phyloP scores from a whole-genome alignment of 2,329 filamentous ascomycete genomes.

The Aspergillus aculeatinus region DNA sequence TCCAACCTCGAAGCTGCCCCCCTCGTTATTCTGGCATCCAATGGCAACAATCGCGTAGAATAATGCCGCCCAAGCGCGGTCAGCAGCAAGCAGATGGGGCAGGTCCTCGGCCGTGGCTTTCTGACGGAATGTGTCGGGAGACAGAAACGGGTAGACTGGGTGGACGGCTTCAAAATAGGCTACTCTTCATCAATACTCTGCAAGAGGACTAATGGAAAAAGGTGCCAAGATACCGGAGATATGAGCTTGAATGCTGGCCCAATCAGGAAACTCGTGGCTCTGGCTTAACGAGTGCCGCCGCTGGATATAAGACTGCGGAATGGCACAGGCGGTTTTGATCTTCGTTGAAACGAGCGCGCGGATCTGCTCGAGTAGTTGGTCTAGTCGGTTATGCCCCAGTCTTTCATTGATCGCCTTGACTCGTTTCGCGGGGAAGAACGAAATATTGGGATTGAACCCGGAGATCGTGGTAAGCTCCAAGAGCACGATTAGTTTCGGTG shows the following conservation, averaged over 20 bases:
- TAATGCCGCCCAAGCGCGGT: constrained; percentile 49
- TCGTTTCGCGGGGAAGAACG: constrained; percentile 9
- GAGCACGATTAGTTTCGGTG: background rate
- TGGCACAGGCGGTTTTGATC: constrained; percentile 4
- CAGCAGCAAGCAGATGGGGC: constrained; percentile 53
- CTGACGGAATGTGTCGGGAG: constrained; percentile 35
- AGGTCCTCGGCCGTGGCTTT: constrained; percentile 46
- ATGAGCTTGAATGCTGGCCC: background rate
- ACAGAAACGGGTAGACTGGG: constrained; percentile 43
- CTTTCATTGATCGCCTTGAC: constrained; percentile 7
- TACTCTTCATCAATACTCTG: constrained; percentile 7
- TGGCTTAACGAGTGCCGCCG: background rate
- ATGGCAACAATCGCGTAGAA: constrained; percentile 41
- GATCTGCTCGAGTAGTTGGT: constrained; percentile 8
- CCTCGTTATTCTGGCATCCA: constrained; percentile 36
- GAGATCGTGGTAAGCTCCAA: background rate
- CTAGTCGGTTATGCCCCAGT: constrained; percentile 8
- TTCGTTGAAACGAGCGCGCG: constrained; percentile 6
- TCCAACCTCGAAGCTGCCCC: constrained; percentile 40
- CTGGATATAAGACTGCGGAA: background rate
- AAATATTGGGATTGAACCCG: constrained; percentile 11
- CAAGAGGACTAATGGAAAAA: background rate
- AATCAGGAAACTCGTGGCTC: background rate
- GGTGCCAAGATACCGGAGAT: background rate
- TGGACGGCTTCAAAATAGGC: constrained; percentile 43